These are phyloP conservation scores for Sporopachydermia quercuum DNA, from an alignment of 805 yeast genomes.

Conservation along the genomic window DNA sequence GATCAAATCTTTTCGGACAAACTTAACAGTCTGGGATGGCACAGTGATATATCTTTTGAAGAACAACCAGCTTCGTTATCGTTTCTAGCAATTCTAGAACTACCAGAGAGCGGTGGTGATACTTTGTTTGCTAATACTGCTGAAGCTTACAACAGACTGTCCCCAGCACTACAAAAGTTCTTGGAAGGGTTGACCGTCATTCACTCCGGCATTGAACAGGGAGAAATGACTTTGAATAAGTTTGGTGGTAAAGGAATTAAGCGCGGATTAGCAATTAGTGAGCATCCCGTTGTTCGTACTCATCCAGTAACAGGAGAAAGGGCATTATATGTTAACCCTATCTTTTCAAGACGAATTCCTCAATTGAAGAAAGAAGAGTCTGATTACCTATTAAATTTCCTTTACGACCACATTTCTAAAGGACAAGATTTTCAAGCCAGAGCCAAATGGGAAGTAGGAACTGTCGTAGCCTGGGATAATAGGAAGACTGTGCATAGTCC, in stretches of 20 bases:
- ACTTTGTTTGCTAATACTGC: constrained; percentile 60
- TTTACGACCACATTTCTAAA: constrained; percentile 31
- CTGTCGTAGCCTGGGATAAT: constrained; percentile 42
- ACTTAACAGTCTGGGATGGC: constrained; percentile 34
- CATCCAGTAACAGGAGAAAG: constrained; percentile 37
- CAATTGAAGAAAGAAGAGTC: constrained; percentile 66
- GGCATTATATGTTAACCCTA: constrained; percentile 26
- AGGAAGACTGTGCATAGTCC: constrained; percentile 36
- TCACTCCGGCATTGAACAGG: constrained; percentile 44
- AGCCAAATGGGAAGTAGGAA: constrained; percentile 34
- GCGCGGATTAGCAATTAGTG: not conserved
- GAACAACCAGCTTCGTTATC: constrained; percentile 49
- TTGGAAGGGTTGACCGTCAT: constrained; percentile 48
- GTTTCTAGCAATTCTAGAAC: constrained; percentile 31
- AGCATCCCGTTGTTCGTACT: constrained; percentile 33
- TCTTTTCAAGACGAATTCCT: constrained; percentile 45
- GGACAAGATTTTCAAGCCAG: constrained; percentile 34
- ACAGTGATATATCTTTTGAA: constrained; percentile 64
- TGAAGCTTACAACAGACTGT: constrained; percentile 58
- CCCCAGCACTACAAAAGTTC: constrained; percentile 46
- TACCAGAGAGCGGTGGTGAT: constrained; percentile 58
- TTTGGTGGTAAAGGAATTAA: not conserved
- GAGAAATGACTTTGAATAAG: not conserved
- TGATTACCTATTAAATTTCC: constrained; percentile 39
- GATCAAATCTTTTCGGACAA: constrained; percentile 12